phyloP scores from a whole-genome alignment of 2,329 filamentous ascomycete genomes.

The Cadophora sp. region DNA sequence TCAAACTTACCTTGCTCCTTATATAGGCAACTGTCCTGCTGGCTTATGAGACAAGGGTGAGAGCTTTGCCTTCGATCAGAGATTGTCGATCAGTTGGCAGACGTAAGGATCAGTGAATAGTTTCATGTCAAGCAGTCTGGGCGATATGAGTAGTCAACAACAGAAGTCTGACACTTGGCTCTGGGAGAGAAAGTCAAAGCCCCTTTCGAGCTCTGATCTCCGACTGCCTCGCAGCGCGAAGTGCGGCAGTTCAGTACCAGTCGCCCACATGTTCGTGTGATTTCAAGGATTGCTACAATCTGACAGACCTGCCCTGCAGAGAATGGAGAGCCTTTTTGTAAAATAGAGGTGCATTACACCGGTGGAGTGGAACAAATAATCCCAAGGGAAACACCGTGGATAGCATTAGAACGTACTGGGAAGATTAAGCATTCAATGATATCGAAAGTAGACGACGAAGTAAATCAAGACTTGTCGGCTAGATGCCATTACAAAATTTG shows the following conservation, averaged over 20 bases:
- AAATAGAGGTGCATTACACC: background rate
- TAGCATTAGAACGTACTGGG: background rate
- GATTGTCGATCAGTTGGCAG: conserved; percentile 7
- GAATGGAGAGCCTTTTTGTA: background rate
- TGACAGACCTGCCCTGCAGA: background rate
- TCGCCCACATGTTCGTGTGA: background rate
- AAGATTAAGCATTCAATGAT: background rate
- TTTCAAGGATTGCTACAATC: background rate
- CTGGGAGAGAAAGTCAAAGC: background rate
- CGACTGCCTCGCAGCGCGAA: background rate
- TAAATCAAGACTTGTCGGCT: background rate
- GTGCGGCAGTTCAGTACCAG: background rate
- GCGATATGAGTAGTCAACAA: conserved; percentile 4
- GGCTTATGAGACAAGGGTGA: background rate
- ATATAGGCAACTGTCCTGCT: conserved; percentile 1
- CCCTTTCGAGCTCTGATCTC: background rate
- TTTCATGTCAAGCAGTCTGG: conserved; percentile 16
- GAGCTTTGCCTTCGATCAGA: background rate
- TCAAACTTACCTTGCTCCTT: background rate
- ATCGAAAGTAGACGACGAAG: background rate
- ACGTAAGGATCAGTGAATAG: conserved; percentile 15
- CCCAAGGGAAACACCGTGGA: background rate
- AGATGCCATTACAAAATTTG: background rate
- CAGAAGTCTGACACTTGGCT: conserved; percentile 13
- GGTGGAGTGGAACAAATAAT: background rate